phyloP scores from a whole-genome alignment of 352 stramenopile genomes.

The Globisporangium emineosum region DNA sequence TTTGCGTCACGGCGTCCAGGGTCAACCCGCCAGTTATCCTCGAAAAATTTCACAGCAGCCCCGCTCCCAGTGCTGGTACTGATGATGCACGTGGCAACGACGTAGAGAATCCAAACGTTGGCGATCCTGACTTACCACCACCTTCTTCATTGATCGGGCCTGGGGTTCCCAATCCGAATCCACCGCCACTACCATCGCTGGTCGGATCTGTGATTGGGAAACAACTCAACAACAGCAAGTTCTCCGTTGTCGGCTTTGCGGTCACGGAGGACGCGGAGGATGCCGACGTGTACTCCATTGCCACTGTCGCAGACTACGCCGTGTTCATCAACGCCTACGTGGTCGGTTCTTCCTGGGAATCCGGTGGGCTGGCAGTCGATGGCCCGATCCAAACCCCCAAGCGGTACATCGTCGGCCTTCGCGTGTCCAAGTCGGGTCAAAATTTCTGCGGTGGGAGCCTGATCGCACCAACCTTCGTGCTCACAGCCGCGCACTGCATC shows the following conservation, averaged over 20 bases:
- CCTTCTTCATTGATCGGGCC: not conserved
- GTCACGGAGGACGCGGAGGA: not conserved
- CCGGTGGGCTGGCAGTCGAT: constrained; percentile 3
- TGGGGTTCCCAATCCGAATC: not conserved
- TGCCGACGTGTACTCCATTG: constrained; percentile 17
- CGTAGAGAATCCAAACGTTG: not conserved
- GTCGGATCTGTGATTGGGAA: constrained; percentile 7
- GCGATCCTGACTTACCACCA: not conserved
- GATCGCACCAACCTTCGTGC: constrained; percentile 35
- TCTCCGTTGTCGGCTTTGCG: constrained; percentile 9
- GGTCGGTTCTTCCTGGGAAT: constrained; percentile 21
- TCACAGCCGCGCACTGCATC: constrained; percentile 46
- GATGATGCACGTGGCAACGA: too few species aligned
- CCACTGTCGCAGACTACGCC: constrained; percentile 24
- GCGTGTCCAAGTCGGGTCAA: constrained; percentile 17
- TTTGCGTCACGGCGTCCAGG: constrained; percentile 1
- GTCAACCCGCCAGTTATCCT: not conserved
- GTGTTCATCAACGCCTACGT: constrained; percentile 34
- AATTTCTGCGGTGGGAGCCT: constrained; percentile 42
- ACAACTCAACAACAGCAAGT: constrained; percentile 9
- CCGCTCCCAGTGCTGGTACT: too few species aligned
- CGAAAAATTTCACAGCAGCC: too few species aligned
- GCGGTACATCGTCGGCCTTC: constrained; percentile 21
- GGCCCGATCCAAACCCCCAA: constrained; percentile 12
- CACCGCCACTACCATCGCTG: not conserved